A percentile compares a stretch with the other conserved stretches of the same genome.
phyloP scores from a whole-genome alignment of 495 filamentous ascomycete species.

The Terfezia boudieri region DNA sequence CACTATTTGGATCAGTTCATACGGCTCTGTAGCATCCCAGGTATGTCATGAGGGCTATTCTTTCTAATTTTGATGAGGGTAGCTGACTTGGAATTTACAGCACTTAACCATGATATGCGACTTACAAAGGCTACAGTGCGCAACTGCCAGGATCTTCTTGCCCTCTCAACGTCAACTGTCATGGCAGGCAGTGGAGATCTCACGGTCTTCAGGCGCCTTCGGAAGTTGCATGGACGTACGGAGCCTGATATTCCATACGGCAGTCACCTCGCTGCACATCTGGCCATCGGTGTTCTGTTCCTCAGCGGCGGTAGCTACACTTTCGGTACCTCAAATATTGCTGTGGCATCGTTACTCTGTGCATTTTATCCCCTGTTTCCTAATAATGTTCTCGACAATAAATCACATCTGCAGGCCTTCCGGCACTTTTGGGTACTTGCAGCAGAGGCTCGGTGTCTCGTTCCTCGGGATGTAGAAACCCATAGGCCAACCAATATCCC shows the following conservation, averaged over 20 bases:
- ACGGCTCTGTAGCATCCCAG: constrained; percentile 43
- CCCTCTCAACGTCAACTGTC: constrained; percentile 59
- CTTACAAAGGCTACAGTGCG: constrained; percentile 58
- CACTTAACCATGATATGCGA: constrained; percentile 54
- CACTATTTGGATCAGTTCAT: constrained; percentile 75
- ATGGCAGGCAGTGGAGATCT: constrained; percentile 95
- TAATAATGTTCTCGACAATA: constrained; percentile 69
- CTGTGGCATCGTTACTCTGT: constrained; percentile 65
- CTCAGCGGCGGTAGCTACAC: constrained; percentile 79
- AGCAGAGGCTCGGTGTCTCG: constrained; percentile 66
- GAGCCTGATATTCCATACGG: constrained; percentile 72
- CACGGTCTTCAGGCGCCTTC: constrained; percentile 64
- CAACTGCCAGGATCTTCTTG: constrained; percentile 73
- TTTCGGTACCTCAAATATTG: constrained; percentile 70
- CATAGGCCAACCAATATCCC: constrained; percentile 54
- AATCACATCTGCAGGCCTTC: constrained; percentile 86
- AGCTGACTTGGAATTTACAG: constrained; percentile 7
- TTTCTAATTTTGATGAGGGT: neutral
- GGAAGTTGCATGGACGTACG: constrained; percentile 69
- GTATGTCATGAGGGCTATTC: constrained; percentile 1
- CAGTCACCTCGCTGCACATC: constrained; percentile 76
- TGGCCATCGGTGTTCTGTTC: constrained; percentile 80
- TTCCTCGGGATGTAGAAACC: constrained; percentile 65
- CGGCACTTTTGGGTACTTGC: constrained; percentile 95
- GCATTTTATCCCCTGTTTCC: constrained; percentile 92